Percentiles rank a stretch among this genome's conserved stretches.
Conservation (phyloP, 192 early-diverging fungal genomes). For the Coemansia sp. region DNA sequence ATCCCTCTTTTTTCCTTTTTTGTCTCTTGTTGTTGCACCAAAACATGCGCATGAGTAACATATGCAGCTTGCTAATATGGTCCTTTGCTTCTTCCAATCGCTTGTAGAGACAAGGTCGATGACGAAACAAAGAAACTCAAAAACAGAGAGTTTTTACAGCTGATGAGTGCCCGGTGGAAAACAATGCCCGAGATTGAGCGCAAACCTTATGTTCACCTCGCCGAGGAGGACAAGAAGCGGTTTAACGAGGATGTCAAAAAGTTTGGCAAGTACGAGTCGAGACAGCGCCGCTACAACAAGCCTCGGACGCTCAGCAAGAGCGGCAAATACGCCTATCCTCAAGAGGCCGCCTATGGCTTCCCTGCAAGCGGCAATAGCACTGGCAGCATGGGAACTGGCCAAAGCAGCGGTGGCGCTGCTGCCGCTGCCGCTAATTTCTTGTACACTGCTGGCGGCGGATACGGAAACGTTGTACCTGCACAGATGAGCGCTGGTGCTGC, state of each 20-base stretch:
- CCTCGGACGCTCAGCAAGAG: slow-evolving; percentile 3
- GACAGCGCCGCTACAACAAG: slow-evolving; percentile 51
- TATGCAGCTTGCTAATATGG: not conserved
- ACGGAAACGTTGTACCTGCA: slow-evolving; percentile 11
- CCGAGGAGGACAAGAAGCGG: slow-evolving; percentile 51
- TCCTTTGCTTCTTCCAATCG: not conserved
- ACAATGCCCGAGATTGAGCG: slow-evolving; percentile 42
- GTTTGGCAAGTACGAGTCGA: slow-evolving; percentile 53
- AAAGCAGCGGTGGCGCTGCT: slow-evolving; percentile 10
- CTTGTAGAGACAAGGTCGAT: slow-evolving; percentile 35
- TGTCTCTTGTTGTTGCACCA: not conserved
- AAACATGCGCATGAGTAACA: slow-evolving; percentile 5
- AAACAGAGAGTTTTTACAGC: slow-evolving; percentile 56
- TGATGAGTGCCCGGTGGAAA: slow-evolving; percentile 57
- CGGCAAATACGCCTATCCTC: not conserved
- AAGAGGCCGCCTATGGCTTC: not conserved
- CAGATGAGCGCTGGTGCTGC: slow-evolving; percentile 2
- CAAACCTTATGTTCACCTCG: slow-evolving; percentile 39
- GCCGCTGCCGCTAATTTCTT: slow-evolving; percentile 11
- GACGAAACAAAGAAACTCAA: slow-evolving; percentile 49
- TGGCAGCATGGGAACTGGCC: not conserved
- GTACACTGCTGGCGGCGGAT: slow-evolving; percentile 7
- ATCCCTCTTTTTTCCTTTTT: not conserved
- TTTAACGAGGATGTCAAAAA: slow-evolving; percentile 49
- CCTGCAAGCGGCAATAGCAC: not conserved